A percentile compares a stretch with the other conserved stretches of the same genome.
Conservation (phyloP, 2,329 filamentous ascomycete genomes). For the Mycosphaerella arachidis region DNA sequence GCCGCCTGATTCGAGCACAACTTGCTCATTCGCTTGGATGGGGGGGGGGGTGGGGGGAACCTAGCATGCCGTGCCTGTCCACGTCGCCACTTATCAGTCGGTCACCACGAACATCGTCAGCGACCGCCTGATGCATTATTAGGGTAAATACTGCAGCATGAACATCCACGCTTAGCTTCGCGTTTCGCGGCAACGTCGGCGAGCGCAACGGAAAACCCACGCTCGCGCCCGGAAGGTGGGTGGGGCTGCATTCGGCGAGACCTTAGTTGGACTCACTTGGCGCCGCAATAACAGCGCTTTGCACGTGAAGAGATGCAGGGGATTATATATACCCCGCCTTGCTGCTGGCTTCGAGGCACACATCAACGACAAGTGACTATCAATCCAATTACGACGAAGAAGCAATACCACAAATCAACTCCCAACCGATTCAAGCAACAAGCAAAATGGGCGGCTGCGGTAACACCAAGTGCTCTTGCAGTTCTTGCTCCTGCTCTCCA, state of each 20-base stretch:
- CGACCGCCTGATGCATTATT: not conserved
- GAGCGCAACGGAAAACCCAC: not conserved
- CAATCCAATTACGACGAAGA: constrained; percentile 1
- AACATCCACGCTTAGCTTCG: not conserved
- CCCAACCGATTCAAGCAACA: constrained; percentile 11
- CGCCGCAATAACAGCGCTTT: constrained; percentile 2
- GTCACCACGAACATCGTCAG: not conserved
- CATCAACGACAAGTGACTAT: constrained; percentile 8
- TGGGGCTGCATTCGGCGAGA: not conserved
- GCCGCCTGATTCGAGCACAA: constrained; percentile 8
- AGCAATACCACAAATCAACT: constrained; percentile 3
- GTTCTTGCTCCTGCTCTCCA: constrained; percentile 28
- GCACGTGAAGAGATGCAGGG: not conserved
- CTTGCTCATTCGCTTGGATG: constrained; percentile 7
- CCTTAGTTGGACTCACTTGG: not conserved
- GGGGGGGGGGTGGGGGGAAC: too few relatives aligned
- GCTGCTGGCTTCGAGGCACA: not conserved
- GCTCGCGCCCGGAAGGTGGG: not conserved
- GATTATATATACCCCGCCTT: constrained; percentile 7
- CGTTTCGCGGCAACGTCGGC: not conserved
- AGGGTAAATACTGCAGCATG: not conserved
- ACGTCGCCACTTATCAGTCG: constrained; percentile 4
- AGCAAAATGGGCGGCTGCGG: constrained; percentile 33
- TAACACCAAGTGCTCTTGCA: constrained; percentile 31
- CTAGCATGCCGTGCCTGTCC: not conserved